Percentiles rank a stretch among this genome's conserved stretches.
These are phyloP conservation scores for Globisporangium megalacanthum DNA, from an alignment of 352 stramenopile genomes.

Conservation along the genomic window DNA sequence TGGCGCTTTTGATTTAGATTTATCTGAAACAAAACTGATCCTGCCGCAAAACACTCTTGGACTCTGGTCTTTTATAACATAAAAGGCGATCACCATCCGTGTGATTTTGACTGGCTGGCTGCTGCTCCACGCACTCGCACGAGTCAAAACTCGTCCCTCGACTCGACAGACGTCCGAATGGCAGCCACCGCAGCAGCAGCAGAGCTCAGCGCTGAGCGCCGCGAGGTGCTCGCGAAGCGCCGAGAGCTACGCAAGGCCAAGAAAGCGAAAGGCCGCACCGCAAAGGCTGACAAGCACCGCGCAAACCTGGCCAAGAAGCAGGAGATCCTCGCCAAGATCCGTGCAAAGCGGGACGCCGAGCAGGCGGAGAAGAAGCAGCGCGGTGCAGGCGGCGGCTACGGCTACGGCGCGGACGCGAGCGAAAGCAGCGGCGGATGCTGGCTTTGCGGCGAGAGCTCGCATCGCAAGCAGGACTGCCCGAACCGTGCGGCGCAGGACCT, in stretches of 20 bases:
- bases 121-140: too few species aligned
- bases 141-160: too few species aligned
- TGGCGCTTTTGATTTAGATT: too few species aligned
- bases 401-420: too few species aligned
- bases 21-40: too few species aligned
- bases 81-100: too few species aligned
- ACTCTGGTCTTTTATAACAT: too few species aligned
- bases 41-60: too few species aligned
- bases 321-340: slow-evolving; percentile 72
- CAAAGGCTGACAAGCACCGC: slow-evolving; percentile 61
- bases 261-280: slow-evolving; percentile 63
- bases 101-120: too few species aligned
- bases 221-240: slow-evolving; percentile 38
- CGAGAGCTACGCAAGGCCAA: slow-evolving; percentile 78
- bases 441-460: slow-evolving; percentile 60
- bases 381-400: slow-evolving; percentile 13
- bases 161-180: too few species aligned
- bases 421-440: slow-evolving; percentile 41
- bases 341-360: slow-evolving; percentile 55
- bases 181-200: too few species aligned
- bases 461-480: slow-evolving; percentile 78
- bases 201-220: slow-evolving; percentile 26
- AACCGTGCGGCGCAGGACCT: slow-evolving; percentile 60
- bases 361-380: slow-evolving; percentile 21
- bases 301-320: slow-evolving; percentile 69